phyloP scores from a whole-genome alignment of 371 early-diverging fungal genomes.

The Syncephalastrum racemosum region DNA sequence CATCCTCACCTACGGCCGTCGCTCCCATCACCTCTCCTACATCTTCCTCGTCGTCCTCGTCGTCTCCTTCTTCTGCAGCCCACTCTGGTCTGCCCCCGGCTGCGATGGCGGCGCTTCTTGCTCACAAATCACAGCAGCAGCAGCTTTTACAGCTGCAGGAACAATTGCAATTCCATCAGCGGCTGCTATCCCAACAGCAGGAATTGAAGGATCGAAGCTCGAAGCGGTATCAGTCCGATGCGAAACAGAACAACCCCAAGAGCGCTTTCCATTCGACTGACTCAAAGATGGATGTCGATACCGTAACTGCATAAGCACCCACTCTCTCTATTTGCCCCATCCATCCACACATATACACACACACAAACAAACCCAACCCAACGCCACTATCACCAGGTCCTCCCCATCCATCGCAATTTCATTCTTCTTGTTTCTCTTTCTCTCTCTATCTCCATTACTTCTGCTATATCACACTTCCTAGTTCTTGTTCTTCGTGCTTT shows the following conservation, averaged over 20 bases:
- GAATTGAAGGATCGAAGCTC: too few species aligned
- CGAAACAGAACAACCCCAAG: too few species aligned
- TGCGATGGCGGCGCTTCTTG: conserved; percentile 29
- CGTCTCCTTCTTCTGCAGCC: not conserved
- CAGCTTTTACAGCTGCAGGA: conserved; percentile 37
- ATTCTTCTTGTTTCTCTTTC: too few species aligned
- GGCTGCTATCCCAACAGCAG: conserved; percentile 28
- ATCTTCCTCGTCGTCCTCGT: conserved; percentile 1
- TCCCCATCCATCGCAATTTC: too few species aligned
- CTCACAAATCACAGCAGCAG: conserved; percentile 39
- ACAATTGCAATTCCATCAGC: conserved; percentile 34
- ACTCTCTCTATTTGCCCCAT: too few species aligned
- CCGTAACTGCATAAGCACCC: too few species aligned
- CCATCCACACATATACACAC: not conserved
- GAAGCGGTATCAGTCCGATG: too few species aligned
- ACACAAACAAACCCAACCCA: not conserved
- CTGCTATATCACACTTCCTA: too few species aligned
- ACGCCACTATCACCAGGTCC: not conserved
- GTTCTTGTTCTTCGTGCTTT: too few species aligned
- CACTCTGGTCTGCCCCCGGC: conserved; percentile 11
- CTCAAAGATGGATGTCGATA: too few species aligned
- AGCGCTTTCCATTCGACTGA: too few species aligned
- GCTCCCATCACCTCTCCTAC: not conserved
- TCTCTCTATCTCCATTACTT: too few species aligned
- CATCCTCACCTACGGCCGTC: conserved; percentile 7